Conservation (phyloP, 2,329 filamentous ascomycete species). For the Hypoxylon sp. region DNA sequence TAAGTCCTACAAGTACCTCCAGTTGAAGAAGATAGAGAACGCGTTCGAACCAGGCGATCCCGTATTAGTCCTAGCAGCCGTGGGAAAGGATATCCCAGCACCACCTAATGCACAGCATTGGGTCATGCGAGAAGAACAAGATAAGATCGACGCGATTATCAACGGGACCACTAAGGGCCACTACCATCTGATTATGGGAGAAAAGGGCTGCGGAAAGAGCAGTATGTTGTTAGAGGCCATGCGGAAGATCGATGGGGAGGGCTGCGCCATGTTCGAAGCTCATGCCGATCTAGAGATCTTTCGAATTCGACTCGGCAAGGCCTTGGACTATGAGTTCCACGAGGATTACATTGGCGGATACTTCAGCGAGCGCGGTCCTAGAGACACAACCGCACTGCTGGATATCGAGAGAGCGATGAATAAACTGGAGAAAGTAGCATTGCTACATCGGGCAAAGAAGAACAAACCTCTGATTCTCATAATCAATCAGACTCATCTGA, state of each 20-base stretch:
- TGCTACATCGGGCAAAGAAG: slow-evolving; percentile 73
- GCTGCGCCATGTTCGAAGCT: slow-evolving; percentile 94
- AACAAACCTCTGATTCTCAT: slow-evolving; percentile 87
- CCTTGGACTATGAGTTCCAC: slow-evolving; percentile 95
- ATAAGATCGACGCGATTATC: slow-evolving; percentile 84
- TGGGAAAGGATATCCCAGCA: slow-evolving; percentile 68
- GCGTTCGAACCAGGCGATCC: slow-evolving; percentile 95
- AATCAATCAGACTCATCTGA: slow-evolving; percentile 92
- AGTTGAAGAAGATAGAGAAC: slow-evolving; percentile 91
- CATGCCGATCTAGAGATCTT: slow-evolving; percentile 97
- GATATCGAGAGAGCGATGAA: slow-evolving; percentile 98
- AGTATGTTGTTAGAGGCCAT: slow-evolving; percentile 97
- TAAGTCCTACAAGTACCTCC: slow-evolving; percentile 87
- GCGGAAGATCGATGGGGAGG: slow-evolving; percentile 89
- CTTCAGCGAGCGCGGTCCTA: slow-evolving; percentile 92
- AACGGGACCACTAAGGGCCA: slow-evolving; percentile 79
- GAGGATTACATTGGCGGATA: slow-evolving; percentile 98
- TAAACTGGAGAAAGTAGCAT: slow-evolving; percentile 95
- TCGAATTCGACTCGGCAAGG: slow-evolving; percentile 90
- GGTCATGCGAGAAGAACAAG: slow-evolving; percentile 87
- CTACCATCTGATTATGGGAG: slow-evolving; percentile 92
- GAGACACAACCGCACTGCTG: slow-evolving; percentile 90
- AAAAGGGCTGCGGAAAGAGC: slow-evolving; percentile 96
- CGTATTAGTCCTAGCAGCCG: slow-evolving; percentile 82
- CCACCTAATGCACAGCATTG: slow-evolving; percentile 72